Conservation (phyloP, 129 eudicot species). For the Kitagawia praeruptora region DNA sequence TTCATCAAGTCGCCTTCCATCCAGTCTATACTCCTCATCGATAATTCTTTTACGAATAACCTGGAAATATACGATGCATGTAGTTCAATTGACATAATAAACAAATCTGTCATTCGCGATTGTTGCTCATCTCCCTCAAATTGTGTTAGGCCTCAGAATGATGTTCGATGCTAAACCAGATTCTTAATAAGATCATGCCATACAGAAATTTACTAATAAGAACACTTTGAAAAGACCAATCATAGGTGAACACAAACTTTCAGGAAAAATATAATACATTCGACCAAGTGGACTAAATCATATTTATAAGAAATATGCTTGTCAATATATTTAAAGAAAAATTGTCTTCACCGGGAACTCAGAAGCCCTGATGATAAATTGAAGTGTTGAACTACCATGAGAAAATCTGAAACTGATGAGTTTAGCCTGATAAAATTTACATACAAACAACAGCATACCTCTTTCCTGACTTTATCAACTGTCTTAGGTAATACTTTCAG, state of each 20-base stretch:
- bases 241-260: background rate
- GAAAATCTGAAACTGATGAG: background rate
- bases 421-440: background rate
- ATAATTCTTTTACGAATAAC: slow-evolving; percentile 71
- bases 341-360: background rate
- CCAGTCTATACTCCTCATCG: slow-evolving; percentile 69
- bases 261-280: background rate
- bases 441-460: slow-evolving; percentile 31
- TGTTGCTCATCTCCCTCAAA: background rate
- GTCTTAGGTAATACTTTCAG: slow-evolving; percentile 61
- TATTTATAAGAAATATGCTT: background rate
- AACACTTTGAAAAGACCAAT: background rate
- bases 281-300: background rate
- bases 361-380: background rate
- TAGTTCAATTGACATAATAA: background rate
- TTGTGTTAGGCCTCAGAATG: background rate
- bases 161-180: background rate
- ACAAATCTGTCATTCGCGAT: background rate
- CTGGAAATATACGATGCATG: slow-evolving; percentile 21
- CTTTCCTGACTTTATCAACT: slow-evolving; percentile 83
- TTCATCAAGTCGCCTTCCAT: slow-evolving; percentile 94
- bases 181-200: background rate
- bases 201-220: background rate
- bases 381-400: background rate
- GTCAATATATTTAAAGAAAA: background rate